A percentile compares a stretch with the other conserved stretches of the same genome.
phyloP scores from a whole-genome alignment of 2,329 filamentous ascomycete species.

The Arthrinium phaeospermum region DNA sequence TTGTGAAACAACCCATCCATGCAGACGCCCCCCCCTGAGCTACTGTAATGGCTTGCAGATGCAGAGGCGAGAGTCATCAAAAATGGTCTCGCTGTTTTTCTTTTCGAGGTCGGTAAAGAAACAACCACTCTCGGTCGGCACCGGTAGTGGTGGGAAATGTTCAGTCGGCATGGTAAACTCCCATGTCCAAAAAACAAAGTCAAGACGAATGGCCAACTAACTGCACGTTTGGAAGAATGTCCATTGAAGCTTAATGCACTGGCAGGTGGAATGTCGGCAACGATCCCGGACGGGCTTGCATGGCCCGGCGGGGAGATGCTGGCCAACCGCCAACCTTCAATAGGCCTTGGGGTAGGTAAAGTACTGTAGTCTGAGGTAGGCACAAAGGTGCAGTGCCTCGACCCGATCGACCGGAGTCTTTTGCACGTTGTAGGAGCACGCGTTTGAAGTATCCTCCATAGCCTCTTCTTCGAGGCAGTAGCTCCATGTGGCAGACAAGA shows the following conservation, averaged over 20 bases:
- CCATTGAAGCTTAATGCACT: not conserved
- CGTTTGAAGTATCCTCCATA: not conserved
- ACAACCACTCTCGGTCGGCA: not conserved
- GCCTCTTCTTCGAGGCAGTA: not conserved
- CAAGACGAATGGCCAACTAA: too few relatives aligned
- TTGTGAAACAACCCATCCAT: constrained; percentile 9
- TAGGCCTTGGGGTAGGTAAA: too few relatives aligned
- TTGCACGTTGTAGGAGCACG: not conserved
- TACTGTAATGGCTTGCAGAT: not conserved
- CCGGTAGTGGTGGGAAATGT: not conserved
- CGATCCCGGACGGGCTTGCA: not conserved
- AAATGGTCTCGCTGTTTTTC: not conserved
- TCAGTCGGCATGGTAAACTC: too few relatives aligned
- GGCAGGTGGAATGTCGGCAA: constrained; percentile 6
- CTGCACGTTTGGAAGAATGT: too few relatives aligned
- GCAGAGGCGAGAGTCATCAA: not conserved
- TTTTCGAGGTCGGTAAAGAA: not conserved
- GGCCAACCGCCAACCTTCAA: not conserved
- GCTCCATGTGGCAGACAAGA: not conserved
- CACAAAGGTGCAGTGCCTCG: not conserved
- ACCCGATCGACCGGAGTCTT: constrained; percentile 9
- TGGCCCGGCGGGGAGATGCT: not conserved
- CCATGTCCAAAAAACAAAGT: too few relatives aligned
- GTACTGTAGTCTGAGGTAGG: too few relatives aligned
- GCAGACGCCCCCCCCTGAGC: constrained; percentile 8